Evolutionary conservation across 371 early-diverging fungal species (phyloP).

Genomic region (Parasitella parasitica): DNA sequence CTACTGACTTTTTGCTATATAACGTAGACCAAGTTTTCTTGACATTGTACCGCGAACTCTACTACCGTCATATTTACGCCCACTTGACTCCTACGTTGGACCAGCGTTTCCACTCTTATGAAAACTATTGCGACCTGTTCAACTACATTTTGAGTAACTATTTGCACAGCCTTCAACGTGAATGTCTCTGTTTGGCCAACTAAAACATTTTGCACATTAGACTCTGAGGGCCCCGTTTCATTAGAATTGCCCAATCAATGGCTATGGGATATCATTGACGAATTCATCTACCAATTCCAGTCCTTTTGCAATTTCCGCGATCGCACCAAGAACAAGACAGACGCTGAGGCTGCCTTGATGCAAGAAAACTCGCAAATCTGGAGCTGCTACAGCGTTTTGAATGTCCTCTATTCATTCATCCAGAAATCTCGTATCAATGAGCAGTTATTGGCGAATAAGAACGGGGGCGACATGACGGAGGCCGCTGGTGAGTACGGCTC

Average conservation of each 20-base stretch:
- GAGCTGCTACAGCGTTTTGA: conserved; percentile 93
- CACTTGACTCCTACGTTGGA: conserved; percentile 87
- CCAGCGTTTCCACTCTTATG: conserved; percentile 89
- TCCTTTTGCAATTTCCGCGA: conserved; percentile 92
- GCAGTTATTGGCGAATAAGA: conserved; percentile 84
- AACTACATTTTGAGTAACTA: conserved; percentile 88
- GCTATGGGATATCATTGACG: conserved; percentile 98
- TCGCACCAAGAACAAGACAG: conserved; percentile 77
- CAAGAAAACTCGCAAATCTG: conserved; percentile 88
- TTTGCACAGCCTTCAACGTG: conserved; percentile 21
- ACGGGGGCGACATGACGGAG: conserved; percentile 86
- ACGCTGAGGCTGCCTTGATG: conserved; percentile 80
- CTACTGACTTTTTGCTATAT: neutral
- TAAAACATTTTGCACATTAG: conserved; percentile 25
- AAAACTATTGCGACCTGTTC: conserved; percentile 95
- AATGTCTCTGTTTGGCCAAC: neutral
- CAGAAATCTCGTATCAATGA: conserved; percentile 93
- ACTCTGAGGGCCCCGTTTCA: conserved; percentile 78
- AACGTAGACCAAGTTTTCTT: conserved; percentile 82
- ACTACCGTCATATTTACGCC: conserved; percentile 94
- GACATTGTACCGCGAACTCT: conserved; percentile 93
- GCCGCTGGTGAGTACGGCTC: conserved; percentile 80
- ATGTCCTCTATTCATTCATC: conserved; percentile 91
- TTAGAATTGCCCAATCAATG: conserved; percentile 96
- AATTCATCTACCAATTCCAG: conserved; percentile 98